These are phyloP conservation scores for Endogone sp. DNA, from an alignment of 192 early-diverging fungal genomes.

Conservation along the genomic window DNA sequence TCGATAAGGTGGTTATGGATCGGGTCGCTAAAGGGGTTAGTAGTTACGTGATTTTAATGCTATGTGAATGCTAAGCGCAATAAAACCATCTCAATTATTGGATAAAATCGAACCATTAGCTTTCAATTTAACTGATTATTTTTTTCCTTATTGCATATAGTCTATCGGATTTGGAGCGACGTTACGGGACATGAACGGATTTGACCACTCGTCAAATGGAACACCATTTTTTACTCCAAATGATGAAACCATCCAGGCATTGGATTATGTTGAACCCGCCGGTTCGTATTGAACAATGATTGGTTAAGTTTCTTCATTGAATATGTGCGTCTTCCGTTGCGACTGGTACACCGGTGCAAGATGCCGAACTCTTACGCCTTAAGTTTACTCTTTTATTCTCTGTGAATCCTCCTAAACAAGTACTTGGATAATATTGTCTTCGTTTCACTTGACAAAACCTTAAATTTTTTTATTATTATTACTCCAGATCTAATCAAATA, in stretches of 20 bases:
- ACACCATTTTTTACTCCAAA: slow-evolving; percentile 12
- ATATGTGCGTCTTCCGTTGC: too few relatives aligned
- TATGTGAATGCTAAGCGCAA: too few relatives aligned
- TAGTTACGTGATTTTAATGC: not conserved
- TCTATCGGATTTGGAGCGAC: slow-evolving; percentile 78
- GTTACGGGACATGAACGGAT: slow-evolving; percentile 24
- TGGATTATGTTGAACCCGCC: slow-evolving; percentile 65
- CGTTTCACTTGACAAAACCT: too few relatives aligned
- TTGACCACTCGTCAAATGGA: slow-evolving; percentile 1
- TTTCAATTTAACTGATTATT: too few relatives aligned
- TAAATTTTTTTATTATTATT: not conserved
- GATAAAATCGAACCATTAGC: too few relatives aligned
- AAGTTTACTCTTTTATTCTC: too few relatives aligned
- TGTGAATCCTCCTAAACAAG: too few relatives aligned
- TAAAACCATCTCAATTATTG: too few relatives aligned
- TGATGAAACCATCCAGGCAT: slow-evolving; percentile 28
- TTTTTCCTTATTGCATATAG: slow-evolving; percentile 5
- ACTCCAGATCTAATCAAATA: slow-evolving; percentile 72
- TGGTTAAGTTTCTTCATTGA: not conserved
- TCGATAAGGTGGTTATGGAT: slow-evolving; percentile 77
- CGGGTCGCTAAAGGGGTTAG: slow-evolving; percentile 65
- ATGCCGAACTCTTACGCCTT: too few relatives aligned
- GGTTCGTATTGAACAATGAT: slow-evolving; percentile 7
- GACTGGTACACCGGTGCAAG: too few relatives aligned
- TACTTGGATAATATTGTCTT: too few relatives aligned